phyloP scores from a whole-genome alignment of 2,329 filamentous ascomycete genomes.

The Penicillium crustosum region DNA sequence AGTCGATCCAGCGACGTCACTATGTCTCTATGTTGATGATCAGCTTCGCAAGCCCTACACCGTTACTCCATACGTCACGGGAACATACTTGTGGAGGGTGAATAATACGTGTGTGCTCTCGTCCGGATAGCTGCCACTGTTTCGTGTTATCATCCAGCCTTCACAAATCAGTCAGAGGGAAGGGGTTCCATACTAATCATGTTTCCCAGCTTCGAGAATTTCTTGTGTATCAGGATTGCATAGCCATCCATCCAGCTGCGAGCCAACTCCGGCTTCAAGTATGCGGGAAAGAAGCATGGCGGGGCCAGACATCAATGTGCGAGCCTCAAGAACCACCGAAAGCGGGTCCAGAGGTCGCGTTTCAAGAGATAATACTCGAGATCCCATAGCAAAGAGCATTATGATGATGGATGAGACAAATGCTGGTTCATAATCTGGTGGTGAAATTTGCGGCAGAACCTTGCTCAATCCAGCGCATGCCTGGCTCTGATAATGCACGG shows the following conservation, averaged over 20 bases:
- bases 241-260: constrained; percentile 30
- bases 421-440: constrained; percentile 44
- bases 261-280: constrained; percentile 21
- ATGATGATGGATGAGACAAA: constrained; percentile 44
- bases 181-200: constrained; percentile 6
- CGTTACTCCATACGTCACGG: neutral
- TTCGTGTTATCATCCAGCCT: neutral
- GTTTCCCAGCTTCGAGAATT: neutral
- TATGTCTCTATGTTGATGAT: constrained; percentile 20
- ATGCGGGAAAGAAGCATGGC: constrained; percentile 32
- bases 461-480: constrained; percentile 37
- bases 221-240: constrained; percentile 16
- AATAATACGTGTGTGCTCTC: constrained; percentile 13
- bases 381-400: constrained; percentile 38
- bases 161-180: neutral
- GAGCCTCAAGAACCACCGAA: constrained; percentile 29
- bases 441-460: constrained; percentile 39
- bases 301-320: constrained; percentile 32
- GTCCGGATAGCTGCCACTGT: constrained; percentile 1
- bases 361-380: constrained; percentile 31
- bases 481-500: constrained; percentile 39
- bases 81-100: constrained; percentile 20
- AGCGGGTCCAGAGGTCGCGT: constrained; percentile 28
- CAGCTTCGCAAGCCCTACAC: neutral
- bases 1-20: constrained; percentile 27